Base-by-base conservation (phyloP, 208 protist genomes). In the Acanthamoeba triangularis region DNA sequence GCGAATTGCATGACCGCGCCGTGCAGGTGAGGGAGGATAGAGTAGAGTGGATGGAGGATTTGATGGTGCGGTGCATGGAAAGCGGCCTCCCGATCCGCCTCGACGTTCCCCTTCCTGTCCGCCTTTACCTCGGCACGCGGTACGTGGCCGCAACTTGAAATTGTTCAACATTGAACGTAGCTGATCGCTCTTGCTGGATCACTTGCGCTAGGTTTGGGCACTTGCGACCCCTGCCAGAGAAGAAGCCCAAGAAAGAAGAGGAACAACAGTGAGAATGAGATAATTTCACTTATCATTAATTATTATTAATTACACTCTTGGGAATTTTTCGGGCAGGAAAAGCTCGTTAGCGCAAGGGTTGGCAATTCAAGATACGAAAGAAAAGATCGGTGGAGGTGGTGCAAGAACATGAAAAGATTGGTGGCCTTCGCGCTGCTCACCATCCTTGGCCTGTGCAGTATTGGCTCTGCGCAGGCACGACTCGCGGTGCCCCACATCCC, bases 61-160 rank as follows among this genome's bases (percentile, higher is more conserved):
- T 54, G 3, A 74, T 93, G 54, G 63, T 74, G n/a, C 87, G 59
- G 20, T 93, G 87, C 87, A 93, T 93, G 87, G 87, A 93, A 33
- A 59, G 33, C 59, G 87, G 63, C 37, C 63, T 93, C 6, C 80
- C 80, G 28, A 56, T 88, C n/a, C 80, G 80, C 28, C 35, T 93
- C 23, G 87, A 93, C 61, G 87, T 93, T 4, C 61, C 87, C 59
- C n/a, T 93, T 28, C 87, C 87, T 13, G 63, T 93, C 7, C 87
- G 87, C n/a, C 61, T 93, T 13, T 93, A 93, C 61, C 33, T 54
- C 18, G 84, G 84, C 52, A 69, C 25, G n/a, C 47, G 84, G 59
- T 91, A 49, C 56, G 5, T 13, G 59, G 10, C 28, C 28, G 5
- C 28, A 65, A 65, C 59, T n/a, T n/a, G n/a, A n/a, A n/a, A 13